Percentiles rank a stretch among this genome's conserved stretches.
These are phyloP conservation scores for Tuber umbilicatum DNA, from an alignment of 495 filamentous ascomycete species.

Conservation along the genomic window DNA sequence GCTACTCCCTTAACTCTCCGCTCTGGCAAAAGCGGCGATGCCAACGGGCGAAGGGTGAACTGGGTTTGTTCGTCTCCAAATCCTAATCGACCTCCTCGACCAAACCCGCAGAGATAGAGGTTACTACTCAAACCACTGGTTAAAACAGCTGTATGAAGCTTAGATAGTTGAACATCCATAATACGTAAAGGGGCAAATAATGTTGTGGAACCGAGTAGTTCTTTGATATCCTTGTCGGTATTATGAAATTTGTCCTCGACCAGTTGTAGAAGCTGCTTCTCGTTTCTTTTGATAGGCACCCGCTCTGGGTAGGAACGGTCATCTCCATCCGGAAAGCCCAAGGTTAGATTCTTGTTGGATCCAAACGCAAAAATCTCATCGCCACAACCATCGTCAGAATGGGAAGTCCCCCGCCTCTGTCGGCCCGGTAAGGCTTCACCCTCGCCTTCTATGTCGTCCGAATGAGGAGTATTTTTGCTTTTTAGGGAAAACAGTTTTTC, in stretches of 20 bases:
- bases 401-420: neutral
- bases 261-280: conserved; percentile 56
- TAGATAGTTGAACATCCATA: conserved; percentile 57
- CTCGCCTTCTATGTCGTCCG: conserved; percentile 37
- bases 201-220: conserved; percentile 30
- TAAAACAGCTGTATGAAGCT: conserved; percentile 82
- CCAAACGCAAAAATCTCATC: conserved; percentile 91
- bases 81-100: conserved; percentile 80
- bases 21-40: conserved; percentile 34
- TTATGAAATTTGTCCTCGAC: conserved; percentile 19
- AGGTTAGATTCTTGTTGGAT: conserved; percentile 86
- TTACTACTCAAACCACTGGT: conserved; percentile 88
- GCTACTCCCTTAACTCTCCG: conserved; percentile 64
- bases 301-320: conserved; percentile 90
- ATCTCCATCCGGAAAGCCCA: conserved; percentile 88
- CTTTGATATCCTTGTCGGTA: conserved; percentile 20
- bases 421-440: neutral
- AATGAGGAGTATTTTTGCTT: conserved; percentile 23
- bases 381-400: conserved; percentile 48
- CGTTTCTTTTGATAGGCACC: conserved; percentile 68
- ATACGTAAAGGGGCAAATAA: conserved; percentile 36
- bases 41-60: conserved; percentile 57
- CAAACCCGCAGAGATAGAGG: conserved; percentile 87
- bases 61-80: conserved; percentile 80
- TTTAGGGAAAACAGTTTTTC: conserved; percentile 36